Evolutionary conservation across 108 stramenopile species (phyloP).

Genomic region (Cyclotella kingstonii): DNA sequence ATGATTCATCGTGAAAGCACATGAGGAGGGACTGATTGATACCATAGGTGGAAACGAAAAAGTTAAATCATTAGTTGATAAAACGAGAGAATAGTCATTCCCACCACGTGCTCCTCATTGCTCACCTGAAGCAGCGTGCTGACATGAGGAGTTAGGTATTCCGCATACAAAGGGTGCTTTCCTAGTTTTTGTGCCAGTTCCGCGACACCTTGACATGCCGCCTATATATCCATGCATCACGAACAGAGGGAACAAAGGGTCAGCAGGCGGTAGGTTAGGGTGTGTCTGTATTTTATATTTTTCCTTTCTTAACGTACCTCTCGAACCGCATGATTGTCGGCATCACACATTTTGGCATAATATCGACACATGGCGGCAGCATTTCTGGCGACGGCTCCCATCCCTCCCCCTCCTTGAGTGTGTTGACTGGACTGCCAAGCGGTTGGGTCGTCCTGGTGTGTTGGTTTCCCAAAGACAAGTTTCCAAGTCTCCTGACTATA

Average conservation of each 20-base stretch:
- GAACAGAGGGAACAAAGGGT: too few species aligned
- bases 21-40: slow-evolving; percentile 89
- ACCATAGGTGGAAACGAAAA: slow-evolving; percentile 11
- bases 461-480: slow-evolving; percentile 50
- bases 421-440: slow-evolving; percentile 22
- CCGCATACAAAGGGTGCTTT: slow-evolving; percentile 35
- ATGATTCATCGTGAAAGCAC: slow-evolving; percentile 97
- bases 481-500: slow-evolving; percentile 96
- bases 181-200: slow-evolving; percentile 91
- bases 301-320: slow-evolving; percentile 42
- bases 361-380: slow-evolving; percentile 87
- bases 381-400: slow-evolving; percentile 70
- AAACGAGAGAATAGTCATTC: too few species aligned
- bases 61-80: not conserved
- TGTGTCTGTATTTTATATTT: too few species aligned
- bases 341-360: slow-evolving; percentile 90
- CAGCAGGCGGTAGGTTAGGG: too few species aligned
- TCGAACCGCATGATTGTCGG: slow-evolving; percentile 93
- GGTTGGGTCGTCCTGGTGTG: slow-evolving; percentile 13
- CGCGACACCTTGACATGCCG: slow-evolving; percentile 94
- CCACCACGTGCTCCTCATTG: not conserved
- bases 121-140: slow-evolving; percentile 56
- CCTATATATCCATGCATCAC: too few species aligned
- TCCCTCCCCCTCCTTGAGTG: slow-evolving; percentile 50
- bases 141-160: slow-evolving; percentile 71